phyloP scores from a whole-genome alignment of 331 rosid genomes.

The Spiraea crenata region DNA sequence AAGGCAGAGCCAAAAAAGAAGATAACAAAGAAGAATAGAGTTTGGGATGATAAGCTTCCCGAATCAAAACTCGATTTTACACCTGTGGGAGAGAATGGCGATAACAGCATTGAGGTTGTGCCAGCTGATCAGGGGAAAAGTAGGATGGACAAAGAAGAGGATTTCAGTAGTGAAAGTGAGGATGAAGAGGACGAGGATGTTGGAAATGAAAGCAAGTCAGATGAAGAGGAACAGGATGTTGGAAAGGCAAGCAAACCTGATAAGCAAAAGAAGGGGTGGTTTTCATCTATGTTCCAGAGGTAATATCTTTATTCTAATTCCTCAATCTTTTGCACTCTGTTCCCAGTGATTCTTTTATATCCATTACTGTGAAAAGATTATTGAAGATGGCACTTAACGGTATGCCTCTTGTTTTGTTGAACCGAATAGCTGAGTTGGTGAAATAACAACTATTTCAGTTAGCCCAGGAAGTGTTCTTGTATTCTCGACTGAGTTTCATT shows the following conservation, averaged over 20 bases:
- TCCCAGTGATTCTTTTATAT: neutral
- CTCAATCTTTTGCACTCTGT: conserved; percentile 1
- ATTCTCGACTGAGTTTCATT: conserved; percentile 2
- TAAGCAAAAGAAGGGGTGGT: conserved; percentile 95
- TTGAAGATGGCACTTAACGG: neutral
- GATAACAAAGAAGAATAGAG: conserved; percentile 78
- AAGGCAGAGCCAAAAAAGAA: conserved; percentile 72
- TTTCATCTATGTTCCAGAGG: conserved; percentile 99
- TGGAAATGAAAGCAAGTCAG: conserved; percentile 51
- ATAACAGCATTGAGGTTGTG: conserved; percentile 48
- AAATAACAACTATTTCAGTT: neutral
- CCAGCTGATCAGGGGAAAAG: conserved; percentile 91
- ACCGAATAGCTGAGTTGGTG: neutral
- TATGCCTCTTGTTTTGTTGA: neutral
- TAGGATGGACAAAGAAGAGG: conserved; percentile 97
- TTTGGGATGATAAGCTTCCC: conserved; percentile 73
- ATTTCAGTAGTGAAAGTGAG: conserved; percentile 85
- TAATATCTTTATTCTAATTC: conserved; percentile 18
- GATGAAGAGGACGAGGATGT: conserved; percentile 57
- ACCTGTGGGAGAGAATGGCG: conserved; percentile 55
- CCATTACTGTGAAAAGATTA: neutral
- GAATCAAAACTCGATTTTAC: conserved; percentile 82
- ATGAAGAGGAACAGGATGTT: conserved; percentile 57
- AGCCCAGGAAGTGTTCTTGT: neutral
- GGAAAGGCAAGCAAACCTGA: conserved; percentile 63